These are phyloP conservation scores for Fusarium circinatum DNA, from an alignment of 2,329 filamentous ascomycete genomes.

Conservation along the genomic window DNA sequence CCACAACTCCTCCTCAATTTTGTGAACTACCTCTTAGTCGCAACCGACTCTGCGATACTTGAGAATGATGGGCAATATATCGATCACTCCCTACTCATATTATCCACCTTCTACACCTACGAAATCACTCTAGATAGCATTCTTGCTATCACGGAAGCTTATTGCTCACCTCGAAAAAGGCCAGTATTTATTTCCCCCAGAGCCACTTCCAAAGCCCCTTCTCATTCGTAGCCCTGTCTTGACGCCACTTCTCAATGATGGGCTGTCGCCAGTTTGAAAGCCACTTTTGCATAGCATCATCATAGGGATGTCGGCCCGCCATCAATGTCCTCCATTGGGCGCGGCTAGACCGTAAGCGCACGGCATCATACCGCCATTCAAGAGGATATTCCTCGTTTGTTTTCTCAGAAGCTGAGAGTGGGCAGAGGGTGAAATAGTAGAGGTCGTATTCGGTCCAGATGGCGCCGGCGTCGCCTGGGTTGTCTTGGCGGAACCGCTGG, in stretches of 20 bases:
- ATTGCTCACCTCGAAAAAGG: not conserved
- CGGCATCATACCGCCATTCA: not conserved
- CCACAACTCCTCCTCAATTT: fast-evolving
- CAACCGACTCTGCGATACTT: fast-evolving
- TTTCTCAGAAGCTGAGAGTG: fast-evolving
- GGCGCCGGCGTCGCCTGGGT: fast-evolving
- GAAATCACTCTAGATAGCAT: fast-evolving
- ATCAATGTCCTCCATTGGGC: not conserved
- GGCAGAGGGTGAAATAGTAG: not conserved
- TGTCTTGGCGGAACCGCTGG: not conserved
- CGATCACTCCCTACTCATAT: fast-evolving
- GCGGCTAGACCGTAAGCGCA: not conserved
- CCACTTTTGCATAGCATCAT: not conserved
- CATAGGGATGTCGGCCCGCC: not conserved
- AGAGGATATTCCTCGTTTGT: not conserved
- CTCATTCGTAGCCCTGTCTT: not conserved
- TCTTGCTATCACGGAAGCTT: fast-evolving
- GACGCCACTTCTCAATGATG: not conserved
- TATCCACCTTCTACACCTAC: fast-evolving
- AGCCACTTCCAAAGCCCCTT: not conserved
- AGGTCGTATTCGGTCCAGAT: not conserved
- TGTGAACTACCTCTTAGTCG: too few relatives aligned
- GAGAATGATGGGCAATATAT: too few relatives aligned
- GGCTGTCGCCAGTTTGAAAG: not conserved
- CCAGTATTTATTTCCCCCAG: not conserved